Base-by-base conservation (phyloP, 2,329 filamentous ascomycete species). In the Bipolaris oryzae region DNA sequence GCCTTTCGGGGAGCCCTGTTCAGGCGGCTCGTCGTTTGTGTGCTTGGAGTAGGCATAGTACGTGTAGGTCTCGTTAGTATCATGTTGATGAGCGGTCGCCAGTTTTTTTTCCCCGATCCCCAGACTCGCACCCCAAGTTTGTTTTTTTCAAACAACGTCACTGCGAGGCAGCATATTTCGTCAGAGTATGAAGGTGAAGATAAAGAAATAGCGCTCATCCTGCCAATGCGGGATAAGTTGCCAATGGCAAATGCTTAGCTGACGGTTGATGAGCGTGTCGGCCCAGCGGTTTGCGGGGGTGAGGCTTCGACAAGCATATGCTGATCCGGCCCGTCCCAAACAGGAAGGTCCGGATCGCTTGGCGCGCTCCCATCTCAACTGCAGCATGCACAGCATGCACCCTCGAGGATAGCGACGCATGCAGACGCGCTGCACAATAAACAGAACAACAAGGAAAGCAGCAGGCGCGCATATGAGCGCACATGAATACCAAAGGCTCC, bases 191-290 rank as follows among this genome's bases (percentile, higher is more conserved):
- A 6, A 7, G 16, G 10, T 16, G 31, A 6, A n/a, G 21, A 20
- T 18, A 20, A 47, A 35, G 33, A 35, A 13, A 25, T 46, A 31
- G 45, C 53, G 41, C 34, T 15, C 31, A n/a, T 43, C 46, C 38
- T 48, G 50, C 50, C 49, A 57, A 42, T 42, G 54, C 50, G 37
- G 54, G 50, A 57, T 44, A 53, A 48, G 33, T 44, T 53, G 54
- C 49, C 50, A 57, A 53, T 53, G 44, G 23, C n/a, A 39, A 18
- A 57, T 56, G 53, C 53, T 52, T 53, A 53, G 50, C 43, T 44
- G 35, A 33, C 53, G 53, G 35, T 41, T 41, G 49, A 38, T 45
- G 49, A 45, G 33, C 41, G 41, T 38, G 41, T 44, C 41, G 41
- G 49, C 31, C 38, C 49, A 52, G 39, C 49, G 21, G 49, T 57